phyloP scores from a whole-genome alignment of 164 flowering plant species.

The Magnolia sinica region DNA sequence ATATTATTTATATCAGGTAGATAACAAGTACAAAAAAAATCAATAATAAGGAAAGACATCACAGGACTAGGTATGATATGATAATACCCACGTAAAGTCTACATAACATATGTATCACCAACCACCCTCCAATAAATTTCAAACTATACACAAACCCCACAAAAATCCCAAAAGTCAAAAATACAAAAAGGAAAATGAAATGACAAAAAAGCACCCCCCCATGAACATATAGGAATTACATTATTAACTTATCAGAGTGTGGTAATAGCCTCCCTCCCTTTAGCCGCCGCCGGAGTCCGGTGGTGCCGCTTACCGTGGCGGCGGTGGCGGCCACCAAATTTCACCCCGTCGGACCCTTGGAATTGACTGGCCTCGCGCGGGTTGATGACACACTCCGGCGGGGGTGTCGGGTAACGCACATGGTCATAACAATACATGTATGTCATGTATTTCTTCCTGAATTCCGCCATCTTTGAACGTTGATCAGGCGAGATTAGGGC shows the following conservation, averaged over 20 bases:
- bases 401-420: constrained; percentile 52
- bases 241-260: background rate
- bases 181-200: background rate
- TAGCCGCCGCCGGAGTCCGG: constrained; percentile 20
- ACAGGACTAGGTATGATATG: constrained; percentile 1
- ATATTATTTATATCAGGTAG: background rate
- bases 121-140: constrained; percentile 7
- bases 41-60: background rate
- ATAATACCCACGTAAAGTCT: background rate
- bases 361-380: constrained; percentile 55
- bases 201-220: background rate
- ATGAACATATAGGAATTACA: background rate
- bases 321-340: constrained; percentile 52
- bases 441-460: constrained; percentile 69
- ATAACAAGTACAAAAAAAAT: constrained; percentile 2
- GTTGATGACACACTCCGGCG: constrained; percentile 58
- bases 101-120: background rate
- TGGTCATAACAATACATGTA: constrained; percentile 85
- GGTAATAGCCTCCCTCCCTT: background rate
- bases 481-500: constrained; percentile 34
- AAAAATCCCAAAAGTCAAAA: background rate
- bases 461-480: constrained; percentile 47
- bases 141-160: background rate
- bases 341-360: constrained; percentile 49
- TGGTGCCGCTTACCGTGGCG: constrained; percentile 48